These are phyloP conservation scores for Xylaria sp. DNA, from an alignment of 2,329 filamentous ascomycete genomes.

Conservation along the genomic window DNA sequence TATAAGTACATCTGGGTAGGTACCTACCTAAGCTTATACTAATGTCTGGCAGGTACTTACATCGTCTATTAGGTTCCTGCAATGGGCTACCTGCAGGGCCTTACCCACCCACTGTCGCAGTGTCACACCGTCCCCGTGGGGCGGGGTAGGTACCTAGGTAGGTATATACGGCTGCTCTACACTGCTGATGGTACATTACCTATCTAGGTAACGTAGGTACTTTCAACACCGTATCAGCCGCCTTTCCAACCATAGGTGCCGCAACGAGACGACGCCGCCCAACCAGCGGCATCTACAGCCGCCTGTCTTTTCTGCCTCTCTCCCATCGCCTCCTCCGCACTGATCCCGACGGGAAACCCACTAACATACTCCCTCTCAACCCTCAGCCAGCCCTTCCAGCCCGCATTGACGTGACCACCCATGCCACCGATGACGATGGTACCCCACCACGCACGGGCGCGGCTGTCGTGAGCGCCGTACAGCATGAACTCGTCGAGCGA, in stretches of 20 bases:
- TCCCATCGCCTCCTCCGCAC: slow-evolving; percentile 52
- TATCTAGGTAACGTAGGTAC: neutral
- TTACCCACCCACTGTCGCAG: too few species aligned
- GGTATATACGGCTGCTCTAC: too few species aligned
- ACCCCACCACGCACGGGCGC: slow-evolving; percentile 61
- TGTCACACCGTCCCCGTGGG: too few species aligned
- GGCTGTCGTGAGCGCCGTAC: slow-evolving; percentile 53
- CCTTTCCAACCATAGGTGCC: slow-evolving; percentile 52
- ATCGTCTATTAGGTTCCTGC: too few species aligned
- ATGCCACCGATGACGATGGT: slow-evolving; percentile 57
- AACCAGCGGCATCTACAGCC: slow-evolving; percentile 51
- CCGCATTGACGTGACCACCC: slow-evolving; percentile 45
- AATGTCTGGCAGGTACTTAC: too few species aligned
- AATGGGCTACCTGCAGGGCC: too few species aligned
- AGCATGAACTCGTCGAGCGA: slow-evolving; percentile 55
- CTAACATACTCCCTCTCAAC: slow-evolving; percentile 52
- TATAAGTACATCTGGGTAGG: too few species aligned
- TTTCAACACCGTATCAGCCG: neutral
- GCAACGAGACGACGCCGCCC: slow-evolving; percentile 56
- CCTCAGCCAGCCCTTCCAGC: slow-evolving; percentile 58
- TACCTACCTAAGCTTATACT: too few species aligned
- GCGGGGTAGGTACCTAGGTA: too few species aligned
- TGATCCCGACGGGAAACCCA: slow-evolving; percentile 47
- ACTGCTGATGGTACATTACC: too few species aligned
- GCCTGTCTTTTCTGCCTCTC: slow-evolving; percentile 48